Conservation (phyloP, 2,329 filamentous ascomycete species). For the Phialophora tarda region DNA sequence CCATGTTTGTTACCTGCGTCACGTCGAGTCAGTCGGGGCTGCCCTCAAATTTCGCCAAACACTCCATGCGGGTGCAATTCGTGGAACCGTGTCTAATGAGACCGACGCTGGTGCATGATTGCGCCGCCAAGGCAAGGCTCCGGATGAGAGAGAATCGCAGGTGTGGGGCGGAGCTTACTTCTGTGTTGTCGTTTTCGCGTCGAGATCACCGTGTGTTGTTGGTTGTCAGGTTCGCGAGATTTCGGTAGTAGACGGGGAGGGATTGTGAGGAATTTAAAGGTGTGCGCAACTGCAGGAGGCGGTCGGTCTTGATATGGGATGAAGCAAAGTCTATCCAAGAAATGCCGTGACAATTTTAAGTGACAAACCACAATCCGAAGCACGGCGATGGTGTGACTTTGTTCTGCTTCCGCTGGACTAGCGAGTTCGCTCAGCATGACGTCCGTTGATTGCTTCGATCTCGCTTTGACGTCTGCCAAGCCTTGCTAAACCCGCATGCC, state of each 20-base stretch:
- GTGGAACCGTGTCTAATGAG: not conserved
- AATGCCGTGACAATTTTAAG: conserved; percentile 19
- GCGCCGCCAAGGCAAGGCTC: not conserved
- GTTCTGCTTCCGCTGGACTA: not conserved
- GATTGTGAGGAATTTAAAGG: not conserved
- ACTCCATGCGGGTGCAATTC: not conserved
- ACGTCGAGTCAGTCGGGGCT: not conserved
- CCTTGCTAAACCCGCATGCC: conserved; percentile 12
- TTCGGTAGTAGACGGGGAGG: not conserved
- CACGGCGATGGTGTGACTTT: conserved; percentile 22
- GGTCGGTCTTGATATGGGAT: conserved; percentile 12
- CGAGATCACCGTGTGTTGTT: not conserved
- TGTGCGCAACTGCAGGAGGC: not conserved
- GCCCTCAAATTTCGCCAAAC: not conserved
- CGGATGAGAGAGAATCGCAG: not conserved
- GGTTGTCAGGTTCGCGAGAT: not conserved
- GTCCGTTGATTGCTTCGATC: conserved; percentile 6
- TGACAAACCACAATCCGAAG: conserved; percentile 25
- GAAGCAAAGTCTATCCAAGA: conserved; percentile 5
- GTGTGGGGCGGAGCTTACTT: not conserved
- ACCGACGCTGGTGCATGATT: not conserved
- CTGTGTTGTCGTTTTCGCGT: not conserved
- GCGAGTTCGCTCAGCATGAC: conserved; percentile 16
- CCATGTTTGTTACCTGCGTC: conserved; percentile 21
- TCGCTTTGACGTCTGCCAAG: conserved; percentile 18